These are phyloP conservation scores for Oryza australiensis DNA, from an alignment of 176 grass and related monocot species.

Conservation along the genomic window DNA sequence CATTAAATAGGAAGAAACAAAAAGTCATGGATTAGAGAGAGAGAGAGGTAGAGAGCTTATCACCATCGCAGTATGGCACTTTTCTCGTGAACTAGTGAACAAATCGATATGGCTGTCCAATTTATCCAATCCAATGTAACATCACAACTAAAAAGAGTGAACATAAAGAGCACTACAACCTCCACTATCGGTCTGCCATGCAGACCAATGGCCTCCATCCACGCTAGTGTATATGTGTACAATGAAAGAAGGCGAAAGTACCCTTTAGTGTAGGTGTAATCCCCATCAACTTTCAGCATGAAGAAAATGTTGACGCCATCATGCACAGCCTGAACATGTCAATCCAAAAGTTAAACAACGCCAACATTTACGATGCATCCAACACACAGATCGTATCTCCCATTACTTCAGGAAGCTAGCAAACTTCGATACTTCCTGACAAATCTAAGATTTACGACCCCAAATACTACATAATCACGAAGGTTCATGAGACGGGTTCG, in stretches of 20 bases:
- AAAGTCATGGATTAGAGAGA: neutral
- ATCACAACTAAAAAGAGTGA: slow-evolving; percentile 25
- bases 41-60: neutral
- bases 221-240: neutral
- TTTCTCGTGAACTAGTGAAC: neutral
- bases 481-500: neutral
- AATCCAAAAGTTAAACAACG: slow-evolving; percentile 48
- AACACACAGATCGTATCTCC: neutral
- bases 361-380: slow-evolving; percentile 27
- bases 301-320: slow-evolving; percentile 91
- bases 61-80: neutral
- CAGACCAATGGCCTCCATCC: slow-evolving; percentile 7
- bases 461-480: neutral
- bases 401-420: neutral
- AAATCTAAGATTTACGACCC: neutral
- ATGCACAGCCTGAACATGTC: slow-evolving; percentile 77
- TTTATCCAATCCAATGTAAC: slow-evolving; percentile 11
- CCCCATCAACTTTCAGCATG: slow-evolving; percentile 86
- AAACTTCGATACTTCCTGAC: neutral
- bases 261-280: slow-evolving; percentile 82
- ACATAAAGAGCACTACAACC: slow-evolving; percentile 26
- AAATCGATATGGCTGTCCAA: slow-evolving; percentile 28
- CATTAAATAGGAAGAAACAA: neutral
- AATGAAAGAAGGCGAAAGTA: slow-evolving; percentile 47
- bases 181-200: slow-evolving; percentile 23